Percentiles rank a stretch among this genome's conserved stretches.
These are phyloP conservation scores for Gossypium aridum DNA, from an alignment of 441 rosid genomes.

Conservation along the genomic window DNA sequence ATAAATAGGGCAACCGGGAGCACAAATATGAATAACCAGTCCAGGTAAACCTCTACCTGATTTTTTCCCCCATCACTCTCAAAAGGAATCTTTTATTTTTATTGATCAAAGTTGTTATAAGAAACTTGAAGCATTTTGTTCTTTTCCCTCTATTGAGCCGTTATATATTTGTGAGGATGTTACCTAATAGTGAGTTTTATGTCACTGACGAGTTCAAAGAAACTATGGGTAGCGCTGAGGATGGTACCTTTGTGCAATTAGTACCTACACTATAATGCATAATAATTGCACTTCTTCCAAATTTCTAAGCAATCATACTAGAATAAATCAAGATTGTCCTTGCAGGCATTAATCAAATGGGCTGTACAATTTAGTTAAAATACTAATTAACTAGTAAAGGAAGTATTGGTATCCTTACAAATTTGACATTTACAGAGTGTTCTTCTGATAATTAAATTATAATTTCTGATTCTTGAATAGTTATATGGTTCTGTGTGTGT, in stretches of 20 bases:
- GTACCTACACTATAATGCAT: neutral
- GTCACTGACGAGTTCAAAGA: neutral
- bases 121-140: neutral
- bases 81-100: neutral
- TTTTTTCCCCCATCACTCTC: neutral
- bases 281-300: neutral
- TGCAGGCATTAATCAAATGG: neutral
- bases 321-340: neutral
- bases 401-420: neutral
- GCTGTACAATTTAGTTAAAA: neutral
- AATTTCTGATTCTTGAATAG: conserved; percentile 1
- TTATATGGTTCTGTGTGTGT: conserved; percentile 1
- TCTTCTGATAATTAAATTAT: neutral
- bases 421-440: neutral
- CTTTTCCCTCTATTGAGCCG: neutral
- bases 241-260: neutral
- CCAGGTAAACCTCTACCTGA: conserved; percentile 33
- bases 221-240: neutral
- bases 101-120: neutral
- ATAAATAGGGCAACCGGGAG: conserved; percentile 57
- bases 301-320: neutral
- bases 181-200: neutral
- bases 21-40: conserved; percentile 63
- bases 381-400: neutral
- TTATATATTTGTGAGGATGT: neutral